Evolutionary conservation across 2,329 filamentous ascomycete genomes (phyloP), one percentile per base, ranked within the genome.

Genomic region (Nemania sp.): DNA sequence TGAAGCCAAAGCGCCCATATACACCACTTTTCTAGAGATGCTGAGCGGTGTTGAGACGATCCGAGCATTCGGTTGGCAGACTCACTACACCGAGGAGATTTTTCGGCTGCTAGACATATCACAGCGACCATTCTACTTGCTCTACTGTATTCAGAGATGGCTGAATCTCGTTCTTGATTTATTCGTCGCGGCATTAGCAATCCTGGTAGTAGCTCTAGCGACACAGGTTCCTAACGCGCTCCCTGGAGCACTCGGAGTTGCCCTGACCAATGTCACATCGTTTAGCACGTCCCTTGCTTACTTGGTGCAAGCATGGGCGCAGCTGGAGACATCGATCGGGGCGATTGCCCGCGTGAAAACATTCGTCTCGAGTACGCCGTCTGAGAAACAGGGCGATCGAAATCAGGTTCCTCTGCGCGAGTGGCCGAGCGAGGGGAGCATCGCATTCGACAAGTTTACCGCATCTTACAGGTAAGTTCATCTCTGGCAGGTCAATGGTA

Each of bases 61-160:
- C 9, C 42, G 42, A 4, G 34, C 44, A 5, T 37, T 47, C 11
- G 44, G 44, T 3, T 47, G 45, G 45, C 36, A 40, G 17, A 14
- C 12, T 2, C 24, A 24, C 14, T 31, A 7, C 17, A 20, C 17
- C 6, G n/a, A 11, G 14, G 17, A 7, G 34, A 30, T 22, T 22
- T 3, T 22, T 14, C 11, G 3, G 14, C 17, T 19, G 14, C 17
- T 49, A 7, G 36, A 49, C 17, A 2, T 17, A 2, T 40, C 33
- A 6, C 45, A 49, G 14, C n/a, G 19, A 14, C 24, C 45, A 12
- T 23, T 28, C 8, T 49, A 40, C 19, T n/a, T 31, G 3, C 24
- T 49, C 12, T 30, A 22, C 12, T 40, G 24, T 17, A 17, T 49
- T 8, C 45, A 49, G 22, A 28, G 26, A 30, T 49, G 45, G 34